phyloP scores from a whole-genome alignment of 1,284 basidiomycete species.

The Malassezia nana region DNA sequence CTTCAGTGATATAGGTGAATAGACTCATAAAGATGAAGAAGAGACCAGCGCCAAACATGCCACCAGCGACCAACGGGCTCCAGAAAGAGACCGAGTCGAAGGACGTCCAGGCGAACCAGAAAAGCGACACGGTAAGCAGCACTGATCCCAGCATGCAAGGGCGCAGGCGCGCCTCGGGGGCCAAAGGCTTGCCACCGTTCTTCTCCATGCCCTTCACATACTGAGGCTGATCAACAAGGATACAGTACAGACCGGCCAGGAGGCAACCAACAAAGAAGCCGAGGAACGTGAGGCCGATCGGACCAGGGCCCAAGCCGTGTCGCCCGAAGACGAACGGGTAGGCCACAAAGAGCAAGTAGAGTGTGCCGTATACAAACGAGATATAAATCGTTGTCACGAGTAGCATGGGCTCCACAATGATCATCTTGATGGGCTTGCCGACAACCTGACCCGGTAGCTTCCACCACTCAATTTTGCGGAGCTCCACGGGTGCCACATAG shows the following conservation, averaged over 20 bases:
- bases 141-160: slow-evolving; percentile 43
- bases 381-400: slow-evolving; percentile 62
- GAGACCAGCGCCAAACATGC: slow-evolving; percentile 48
- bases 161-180: slow-evolving; percentile 41
- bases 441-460: slow-evolving; percentile 55
- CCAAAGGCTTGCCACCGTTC: slow-evolving; percentile 23
- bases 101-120: slow-evolving; percentile 47
- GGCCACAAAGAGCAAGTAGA: slow-evolving; percentile 41
- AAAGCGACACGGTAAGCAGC: slow-evolving; percentile 49
- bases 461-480: slow-evolving; percentile 16
- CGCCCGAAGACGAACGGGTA: slow-evolving; percentile 46
- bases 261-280: slow-evolving; percentile 43
- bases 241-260: slow-evolving; percentile 19
- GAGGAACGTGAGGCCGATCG: slow-evolving; percentile 46
- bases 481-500: slow-evolving; percentile 50
- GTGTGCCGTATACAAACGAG: slow-evolving; percentile 61
- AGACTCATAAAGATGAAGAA: slow-evolving; percentile 56
- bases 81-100: slow-evolving; percentile 47
- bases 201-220: slow-evolving; percentile 28
- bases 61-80: slow-evolving; percentile 52
- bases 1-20: slow-evolving; percentile 53
- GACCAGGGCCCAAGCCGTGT: slow-evolving; percentile 39
- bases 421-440: slow-evolving; percentile 53
- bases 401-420: slow-evolving; percentile 67
- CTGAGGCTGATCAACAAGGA: slow-evolving; percentile 34